A percentile compares a stretch with the other conserved stretches of the same genome.
phyloP scores from a whole-genome alignment of 768 basidiomycete species.

The Pleurotus giganteus region DNA sequence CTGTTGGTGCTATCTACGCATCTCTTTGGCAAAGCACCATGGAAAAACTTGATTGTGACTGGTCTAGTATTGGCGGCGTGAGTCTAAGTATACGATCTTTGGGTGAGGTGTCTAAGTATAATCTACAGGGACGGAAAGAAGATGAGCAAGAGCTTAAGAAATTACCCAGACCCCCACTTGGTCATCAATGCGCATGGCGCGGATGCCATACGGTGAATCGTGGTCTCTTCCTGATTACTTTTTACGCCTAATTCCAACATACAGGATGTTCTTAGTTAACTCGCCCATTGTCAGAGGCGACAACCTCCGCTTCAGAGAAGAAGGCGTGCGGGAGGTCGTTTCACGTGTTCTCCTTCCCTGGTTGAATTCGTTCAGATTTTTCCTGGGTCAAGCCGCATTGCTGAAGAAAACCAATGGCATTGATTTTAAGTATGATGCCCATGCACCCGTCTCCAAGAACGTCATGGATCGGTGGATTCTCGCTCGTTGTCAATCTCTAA shows the following conservation, averaged over 20 bases:
- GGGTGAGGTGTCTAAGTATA: constrained; percentile 4
- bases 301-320: constrained; percentile 96
- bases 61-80: constrained; percentile 94
- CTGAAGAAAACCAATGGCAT: constrained; percentile 76
- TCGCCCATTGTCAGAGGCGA: constrained; percentile 98
- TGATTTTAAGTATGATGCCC: constrained; percentile 85
- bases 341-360: constrained; percentile 96
- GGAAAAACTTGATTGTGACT: constrained; percentile 97
- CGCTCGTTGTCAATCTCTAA: constrained; percentile 96
- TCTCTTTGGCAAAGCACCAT: constrained; percentile 89
- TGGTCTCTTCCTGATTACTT: not conserved
- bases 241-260: constrained; percentile 3
- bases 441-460: constrained; percentile 79
- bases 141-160: constrained; percentile 97
- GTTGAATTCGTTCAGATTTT: constrained; percentile 99
- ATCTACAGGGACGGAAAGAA: constrained; percentile 87
- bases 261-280: constrained; percentile 96
- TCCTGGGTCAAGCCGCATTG: constrained; percentile 90
- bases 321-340: constrained; percentile 95
- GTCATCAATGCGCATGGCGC: constrained; percentile 92
- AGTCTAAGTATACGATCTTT: constrained; percentile 26
- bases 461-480: constrained; percentile 99
- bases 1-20: constrained; percentile 95
- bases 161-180: constrained; percentile 94
- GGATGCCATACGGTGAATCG: constrained; percentile 80